Evolutionary conservation across 306 rosid genomes (phyloP), one percentile per base, ranked within the genome.

Genomic region (Cicer chorassanicum): DNA sequence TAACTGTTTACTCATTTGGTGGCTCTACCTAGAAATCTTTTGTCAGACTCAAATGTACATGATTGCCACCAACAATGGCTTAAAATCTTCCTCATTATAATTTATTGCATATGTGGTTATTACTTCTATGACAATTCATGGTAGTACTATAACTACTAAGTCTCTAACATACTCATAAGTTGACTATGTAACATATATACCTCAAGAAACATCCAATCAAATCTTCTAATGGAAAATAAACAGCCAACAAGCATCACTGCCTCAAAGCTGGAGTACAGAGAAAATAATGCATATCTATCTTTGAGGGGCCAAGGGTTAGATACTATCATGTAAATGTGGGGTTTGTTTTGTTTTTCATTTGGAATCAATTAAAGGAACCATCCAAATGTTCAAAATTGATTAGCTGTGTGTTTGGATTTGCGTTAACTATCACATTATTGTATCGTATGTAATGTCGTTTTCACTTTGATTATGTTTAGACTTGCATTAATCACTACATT

Each of bases 41-140:
- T 80, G 81, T 83, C 90, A 81, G 90, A 67, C 48, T 74, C 24
- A 65, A 81, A 65, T 9, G 74, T 76, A 87, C 65, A 79, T 69
- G 63, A 21, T 75, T 76, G 74, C 75, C 93, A 84, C 90, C 68
- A 87, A 82, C 73, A 83, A 89, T 70, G 89, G 91, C 83, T 80
- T 54, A 76, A 75, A 87, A 68, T 75, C 44, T 78, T 74, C 24
- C 56, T 74, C 82, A 62, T 29, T 8, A 19, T 49, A 62, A 71
- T 71, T 16, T 46, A 67, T 60, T 80, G 74, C 82, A 39, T 54
- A 34, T 72, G 68, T 79, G 61, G 81, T 85, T 64, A 71, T 77
- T 83, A 81, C 77, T 70, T 40, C 50, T 9, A 67, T 60, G 83
- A 80, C 72, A 69, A 38, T 80, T 64, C 74, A 75, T 65, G 43